Base-by-base conservation (phyloP, 2,329 filamentous ascomycete genomes). In the Cercospora sesami region DNA sequence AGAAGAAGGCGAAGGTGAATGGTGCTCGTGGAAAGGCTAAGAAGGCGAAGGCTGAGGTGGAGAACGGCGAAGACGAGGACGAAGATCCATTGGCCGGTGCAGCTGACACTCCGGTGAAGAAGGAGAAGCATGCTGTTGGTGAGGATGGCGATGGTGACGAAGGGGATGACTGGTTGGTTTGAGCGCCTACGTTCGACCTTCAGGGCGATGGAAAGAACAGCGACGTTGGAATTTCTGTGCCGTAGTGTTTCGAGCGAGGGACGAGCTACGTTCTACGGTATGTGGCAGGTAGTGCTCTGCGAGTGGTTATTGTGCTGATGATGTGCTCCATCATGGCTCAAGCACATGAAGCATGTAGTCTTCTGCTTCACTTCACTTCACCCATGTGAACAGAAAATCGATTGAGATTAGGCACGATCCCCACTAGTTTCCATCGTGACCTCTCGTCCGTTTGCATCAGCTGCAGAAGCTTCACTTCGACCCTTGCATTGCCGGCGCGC, bases 1-100 rank as follows among this genome's bases (percentile, higher is more conserved):
- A 30, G 48, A 68, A 66, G 64, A 66, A 61, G 60, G 26, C 63
- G 55, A 61, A 60, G 60, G 60, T 63, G 45, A 60, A 28, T 48
- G 16, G 30, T 31, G 60, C 23, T 10, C 60, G 10, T 23, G 60
- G 14, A 59, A 65, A 66, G 53, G 58, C 48, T 36, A 71, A 69
- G 68, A 53, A 59, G 53, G 31, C 31, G 4, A 58, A 45, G 33
- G 8, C 23, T 21, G 62, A 45, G 33, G 2, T 59, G 48, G 23
- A 63, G 8, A 48, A 39, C 26, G 53, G 39, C 4, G 51, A 51
- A 4, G n/a, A 55, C 3, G 63, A 53, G 1, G 62, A 60, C 23
- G 67, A 45, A 21, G 60, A 63, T n/a, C 21, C 48, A 30, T 12
- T 53, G 48, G 23, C 14, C 1, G 48, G 48, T 16, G 48, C 23